phyloP scores from a whole-genome alignment of 495 filamentous ascomycete genomes.

The Penicillium robsamsonii region DNA sequence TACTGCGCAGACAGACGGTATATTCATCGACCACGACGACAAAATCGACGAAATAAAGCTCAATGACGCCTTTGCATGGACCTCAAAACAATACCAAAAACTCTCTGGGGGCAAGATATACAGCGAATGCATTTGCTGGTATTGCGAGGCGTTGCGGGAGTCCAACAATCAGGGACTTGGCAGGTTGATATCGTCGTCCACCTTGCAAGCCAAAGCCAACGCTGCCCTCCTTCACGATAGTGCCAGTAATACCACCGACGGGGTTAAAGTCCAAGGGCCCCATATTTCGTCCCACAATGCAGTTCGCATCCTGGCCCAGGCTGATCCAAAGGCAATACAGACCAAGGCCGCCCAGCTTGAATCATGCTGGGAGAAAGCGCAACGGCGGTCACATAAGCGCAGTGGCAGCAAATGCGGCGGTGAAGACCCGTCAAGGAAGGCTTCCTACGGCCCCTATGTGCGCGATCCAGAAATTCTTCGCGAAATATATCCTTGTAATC shows the following conservation, averaged over 20 bases:
- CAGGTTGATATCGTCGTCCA: not conserved
- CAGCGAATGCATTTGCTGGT: conserved; percentile 86
- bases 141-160: conserved; percentile 62
- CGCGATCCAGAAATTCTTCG: conserved; percentile 2
- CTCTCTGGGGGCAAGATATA: conserved; percentile 61
- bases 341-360: not conserved
- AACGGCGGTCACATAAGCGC: not conserved
- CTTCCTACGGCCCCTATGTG: not conserved
- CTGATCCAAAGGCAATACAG: conserved; percentile 1
- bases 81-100: conserved; percentile 65
- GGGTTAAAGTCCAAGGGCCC: not conserved
- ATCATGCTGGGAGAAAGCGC: not conserved
- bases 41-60: conserved; percentile 68
- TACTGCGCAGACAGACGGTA: conserved; percentile 11
- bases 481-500: conserved; percentile 6
- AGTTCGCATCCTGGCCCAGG: conserved; percentile 1
- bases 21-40: conserved; percentile 85
- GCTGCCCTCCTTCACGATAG: not conserved
- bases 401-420: not conserved
- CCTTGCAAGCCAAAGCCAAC: not conserved
- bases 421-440: not conserved
- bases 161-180: conserved; percentile 2
- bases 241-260: not conserved
- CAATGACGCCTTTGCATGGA: conserved; percentile 69
- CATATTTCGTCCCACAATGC: conserved; percentile 5